These are phyloP conservation scores for Phytophthora tentaculata DNA, from an alignment of 352 stramenopile species.

Conservation along the genomic window DNA sequence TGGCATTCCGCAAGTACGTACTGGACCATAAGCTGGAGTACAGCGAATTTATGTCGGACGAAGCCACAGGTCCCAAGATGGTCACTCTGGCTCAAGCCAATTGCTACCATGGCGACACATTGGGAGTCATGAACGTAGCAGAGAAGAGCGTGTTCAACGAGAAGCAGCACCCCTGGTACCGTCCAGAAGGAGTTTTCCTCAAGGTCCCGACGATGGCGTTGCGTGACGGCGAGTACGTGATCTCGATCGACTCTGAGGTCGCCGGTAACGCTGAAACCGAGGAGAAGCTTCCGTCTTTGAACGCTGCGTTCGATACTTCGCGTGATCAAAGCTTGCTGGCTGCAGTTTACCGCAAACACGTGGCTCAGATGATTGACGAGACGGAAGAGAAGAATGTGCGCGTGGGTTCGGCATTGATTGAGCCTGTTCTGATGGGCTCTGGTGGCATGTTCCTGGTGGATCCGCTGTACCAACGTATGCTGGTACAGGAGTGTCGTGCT, in stretches of 20 bases:
- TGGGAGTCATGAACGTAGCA: slow-evolving; percentile 92
- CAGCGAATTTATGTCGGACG: slow-evolving; percentile 41
- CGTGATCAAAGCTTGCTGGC: slow-evolving; percentile 46
- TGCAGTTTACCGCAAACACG: slow-evolving; percentile 70
- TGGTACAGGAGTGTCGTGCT: slow-evolving; percentile 77
- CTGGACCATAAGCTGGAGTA: slow-evolving; percentile 76
- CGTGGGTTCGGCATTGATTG: slow-evolving; percentile 85
- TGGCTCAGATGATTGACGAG: slow-evolving; percentile 58
- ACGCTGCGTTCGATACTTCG: slow-evolving; percentile 60
- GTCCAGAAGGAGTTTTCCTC: slow-evolving; percentile 81
- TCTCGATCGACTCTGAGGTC: slow-evolving; percentile 63
- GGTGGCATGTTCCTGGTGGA: slow-evolving; percentile 93
- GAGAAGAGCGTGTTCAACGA: slow-evolving; percentile 92
- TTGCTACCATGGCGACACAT: slow-evolving; percentile 93
- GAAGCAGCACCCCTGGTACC: slow-evolving; percentile 93
- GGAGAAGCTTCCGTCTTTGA: slow-evolving; percentile 52
- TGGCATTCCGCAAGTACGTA: slow-evolving; percentile 90
- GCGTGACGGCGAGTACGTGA: slow-evolving; percentile 61
- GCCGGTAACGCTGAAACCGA: slow-evolving; percentile 26
- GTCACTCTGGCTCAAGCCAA: slow-evolving; percentile 87
- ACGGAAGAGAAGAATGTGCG: slow-evolving; percentile 38
- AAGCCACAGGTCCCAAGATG: slow-evolving; percentile 52
- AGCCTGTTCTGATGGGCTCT: slow-evolving; percentile 91
- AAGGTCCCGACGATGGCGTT: slow-evolving; percentile 79
- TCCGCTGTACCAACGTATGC: slow-evolving; percentile 91